Evolutionary conservation across 78 protist species (phyloP), one percentile per base, ranked within the genome.

Genomic region (Bigelowiella natans): DNA sequence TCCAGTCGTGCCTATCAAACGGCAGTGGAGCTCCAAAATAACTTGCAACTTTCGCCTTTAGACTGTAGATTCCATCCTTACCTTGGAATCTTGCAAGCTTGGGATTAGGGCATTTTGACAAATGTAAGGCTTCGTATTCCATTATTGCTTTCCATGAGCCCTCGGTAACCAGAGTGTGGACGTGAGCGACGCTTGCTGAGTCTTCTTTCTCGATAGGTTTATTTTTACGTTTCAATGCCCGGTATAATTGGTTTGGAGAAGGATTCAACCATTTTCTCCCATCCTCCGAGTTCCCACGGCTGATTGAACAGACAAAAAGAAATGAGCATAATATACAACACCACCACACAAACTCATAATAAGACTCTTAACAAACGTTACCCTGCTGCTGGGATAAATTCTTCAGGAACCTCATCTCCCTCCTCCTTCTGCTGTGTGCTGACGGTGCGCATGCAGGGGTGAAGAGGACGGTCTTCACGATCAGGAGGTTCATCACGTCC

Each of bases 281-380:
- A 37, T 85, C 87, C 30, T 85, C 87, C 38, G 51, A 37, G 87
- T 85, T 85, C 7, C 87, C 87, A 85, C 87, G 87, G 7, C 87
- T 18, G 11, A 11, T 85, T 28, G 82, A 63, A n/a, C n/a, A n/a
- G n/a, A n/a, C n/a, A n/a, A n/a, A n/a, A n/a, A n/a, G n/a, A n/a
- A n/a, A n/a, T n/a, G n/a, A n/a, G n/a, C n/a, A n/a, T n/a, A n/a
- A n/a, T n/a, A n/a, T n/a, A n/a, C n/a, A n/a, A n/a, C n/a, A n/a
- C n/a, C n/a, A n/a, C n/a, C n/a, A n/a, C n/a, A n/a, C n/a, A n/a
- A n/a, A n/a, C n/a, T n/a, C n/a, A n/a, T n/a, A n/a, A n/a, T n/a
- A n/a, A n/a, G n/a, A n/a, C n/a, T n/a, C n/a, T n/a, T n/a, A n/a
- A n/a, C n/a, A n/a, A n/a, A n/a, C n/a, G n/a, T n/a, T n/a, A n/a